phyloP scores from a whole-genome alignment of 2,329 filamentous ascomycete genomes.

The Endocalyx cinctus region DNA sequence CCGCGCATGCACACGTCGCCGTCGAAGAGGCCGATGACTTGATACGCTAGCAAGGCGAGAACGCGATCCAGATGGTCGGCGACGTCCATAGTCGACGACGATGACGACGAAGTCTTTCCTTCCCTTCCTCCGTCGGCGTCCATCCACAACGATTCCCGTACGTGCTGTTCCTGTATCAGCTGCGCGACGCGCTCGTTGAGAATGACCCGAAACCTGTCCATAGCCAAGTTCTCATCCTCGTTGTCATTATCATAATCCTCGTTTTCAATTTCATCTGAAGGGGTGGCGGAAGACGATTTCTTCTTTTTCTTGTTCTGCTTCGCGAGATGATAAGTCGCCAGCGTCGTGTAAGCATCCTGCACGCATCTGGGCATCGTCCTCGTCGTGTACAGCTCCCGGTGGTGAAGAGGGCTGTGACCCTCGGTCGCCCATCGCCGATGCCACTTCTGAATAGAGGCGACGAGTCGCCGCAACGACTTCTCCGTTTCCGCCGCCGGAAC shows the following conservation, averaged over 20 bases:
- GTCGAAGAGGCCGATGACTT: slow-evolving; percentile 30
- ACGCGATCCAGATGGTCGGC: slow-evolving; percentile 18
- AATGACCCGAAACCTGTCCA: too few relatives aligned
- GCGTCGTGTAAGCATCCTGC: slow-evolving; percentile 22
- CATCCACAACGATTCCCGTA: slow-evolving; percentile 8
- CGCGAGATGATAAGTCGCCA: slow-evolving; percentile 18
- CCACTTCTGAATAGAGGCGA: slow-evolving; percentile 18
- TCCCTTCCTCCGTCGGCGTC: slow-evolving; percentile 2
- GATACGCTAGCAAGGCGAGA: slow-evolving; percentile 25
- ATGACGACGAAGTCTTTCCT: too few relatives aligned
- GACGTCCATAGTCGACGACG: too few relatives aligned
- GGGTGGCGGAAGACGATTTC: too few relatives aligned
- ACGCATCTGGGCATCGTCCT: slow-evolving; percentile 20
- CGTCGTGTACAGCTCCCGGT: slow-evolving; percentile 17
- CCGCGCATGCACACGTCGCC: slow-evolving; percentile 29
- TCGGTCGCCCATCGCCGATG: slow-evolving; percentile 19
- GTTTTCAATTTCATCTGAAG: too few relatives aligned
- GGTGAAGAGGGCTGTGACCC: slow-evolving; percentile 18
- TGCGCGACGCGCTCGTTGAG: slow-evolving; percentile 21
- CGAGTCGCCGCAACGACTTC: slow-evolving; percentile 20
- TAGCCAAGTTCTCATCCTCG: too few relatives aligned
- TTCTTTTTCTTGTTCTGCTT: too few relatives aligned
- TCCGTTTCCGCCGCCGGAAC: too few relatives aligned
- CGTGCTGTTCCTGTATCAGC: slow-evolving; percentile 18
- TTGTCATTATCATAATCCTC: too few relatives aligned